A percentile compares a stretch with the other conserved stretches of the same genome.
Conservation (phyloP, 129 eudicot genomes). For the Chrysanthemum lavandulifolium region DNA sequence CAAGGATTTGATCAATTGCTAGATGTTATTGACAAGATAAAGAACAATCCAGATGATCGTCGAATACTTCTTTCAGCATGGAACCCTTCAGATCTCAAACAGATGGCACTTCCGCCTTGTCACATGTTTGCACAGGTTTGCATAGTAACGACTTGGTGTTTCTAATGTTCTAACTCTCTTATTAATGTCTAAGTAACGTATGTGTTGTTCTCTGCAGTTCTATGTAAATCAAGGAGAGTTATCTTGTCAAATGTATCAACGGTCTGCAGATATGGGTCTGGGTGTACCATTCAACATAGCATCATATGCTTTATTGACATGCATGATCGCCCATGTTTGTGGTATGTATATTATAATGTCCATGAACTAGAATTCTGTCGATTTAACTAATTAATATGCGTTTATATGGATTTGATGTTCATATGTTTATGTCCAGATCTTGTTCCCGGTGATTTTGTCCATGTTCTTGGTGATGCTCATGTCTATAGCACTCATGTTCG, state of each 20-base stretch:
- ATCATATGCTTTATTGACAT: constrained; percentile 82
- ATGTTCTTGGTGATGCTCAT: constrained; percentile 90
- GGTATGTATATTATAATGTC: constrained; percentile 43
- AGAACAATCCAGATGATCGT: constrained; percentile 80
- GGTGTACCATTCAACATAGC: constrained; percentile 96
- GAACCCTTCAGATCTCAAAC: constrained; percentile 87
- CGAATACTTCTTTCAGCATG: constrained; percentile 93
- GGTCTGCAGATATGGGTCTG: constrained; percentile 95
- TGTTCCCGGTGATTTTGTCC: constrained; percentile 85
- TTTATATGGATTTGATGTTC: not conserved
- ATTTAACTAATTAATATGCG: not conserved
- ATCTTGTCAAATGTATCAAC: constrained; percentile 96
- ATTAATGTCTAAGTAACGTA: not conserved
- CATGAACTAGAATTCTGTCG: not conserved
- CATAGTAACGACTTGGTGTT: not conserved
- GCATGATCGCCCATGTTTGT: constrained; percentile 96
- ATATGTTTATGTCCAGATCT: constrained; percentile 48
- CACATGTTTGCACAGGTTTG: constrained; percentile 93
- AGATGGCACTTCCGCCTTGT: constrained; percentile 97
- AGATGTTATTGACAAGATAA: constrained; percentile 80
- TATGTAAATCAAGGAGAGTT: constrained; percentile 87
- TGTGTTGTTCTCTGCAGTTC: constrained; percentile 47
- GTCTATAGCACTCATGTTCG: constrained; percentile 69
- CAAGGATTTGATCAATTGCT: constrained; percentile 86
- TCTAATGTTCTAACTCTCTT: not conserved